Base-by-base conservation (phyloP, 768 basidiomycete genomes). In the Pisolithus microcarpus region DNA sequence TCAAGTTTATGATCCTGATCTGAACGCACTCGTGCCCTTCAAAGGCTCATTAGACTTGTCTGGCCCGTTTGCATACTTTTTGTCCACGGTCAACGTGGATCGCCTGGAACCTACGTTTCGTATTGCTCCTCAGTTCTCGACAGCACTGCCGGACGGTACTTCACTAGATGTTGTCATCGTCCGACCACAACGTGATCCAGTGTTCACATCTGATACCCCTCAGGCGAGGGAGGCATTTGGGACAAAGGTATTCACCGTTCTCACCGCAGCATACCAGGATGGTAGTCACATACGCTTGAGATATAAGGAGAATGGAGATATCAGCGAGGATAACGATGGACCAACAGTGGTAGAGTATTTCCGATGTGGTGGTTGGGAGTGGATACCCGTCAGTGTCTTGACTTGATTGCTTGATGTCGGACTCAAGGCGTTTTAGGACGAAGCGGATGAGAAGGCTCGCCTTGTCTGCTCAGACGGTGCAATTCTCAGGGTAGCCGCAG, bases 61-160 rank as follows among this genome's bases (percentile, higher is more conserved):
- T 3, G 94, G 91, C 2, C 91, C 91, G 5, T 96, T 94, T 61
- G 73, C 77, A 24, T 98, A 97, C 68, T 88, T 96, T 64, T 67
- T 93, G 23, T 80, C 86, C 8, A 85, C 87, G 0, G 75, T 86
- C 48, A 88, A 91, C 54, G 87, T 87, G 39, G 88, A 91, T 67
- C 77, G 95, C 11, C 72, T 98, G 56, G 95, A 98, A 66, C 80
- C 87, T 5, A 64, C 72, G 11, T 95, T 97, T 65, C 75, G 80
- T 52, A 87, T 96, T 52, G 73, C 81, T 15, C 91, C 94, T 15
- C 74, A 81, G 46, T 66, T 75, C 7, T 72, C 72, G 36, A 64
- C 66, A 2, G 67, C 74, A 24, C 76, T 81, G 3, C 70, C 80
- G 2, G 54, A 62, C 0, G 69, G 67, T 21, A 63, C 67, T 1